Evolutionary conservation across 345 rosid genomes (phyloP).

Genomic region (Moricandia arvensis): DNA sequence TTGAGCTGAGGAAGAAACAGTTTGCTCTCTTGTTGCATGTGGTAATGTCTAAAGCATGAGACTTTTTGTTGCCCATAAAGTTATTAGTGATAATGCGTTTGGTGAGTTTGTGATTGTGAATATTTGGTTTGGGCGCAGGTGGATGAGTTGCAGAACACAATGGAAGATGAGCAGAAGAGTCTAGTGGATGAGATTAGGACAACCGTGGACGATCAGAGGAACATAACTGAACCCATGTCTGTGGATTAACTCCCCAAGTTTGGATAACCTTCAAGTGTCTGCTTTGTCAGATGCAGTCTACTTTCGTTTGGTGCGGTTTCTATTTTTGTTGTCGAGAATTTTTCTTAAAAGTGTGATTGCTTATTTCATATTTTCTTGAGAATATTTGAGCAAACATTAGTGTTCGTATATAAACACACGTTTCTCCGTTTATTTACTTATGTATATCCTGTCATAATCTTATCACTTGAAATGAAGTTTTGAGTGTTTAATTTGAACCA

Average conservation of each 20-base stretch:
- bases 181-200: slow-evolving; percentile 83
- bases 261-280: background rate
- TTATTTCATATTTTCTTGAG: slow-evolving; percentile 6
- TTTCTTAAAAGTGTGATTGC: slow-evolving; percentile 2
- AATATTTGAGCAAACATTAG: slow-evolving; percentile 9
- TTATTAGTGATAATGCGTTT: background rate
- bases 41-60: slow-evolving; percentile 48
- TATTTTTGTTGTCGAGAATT: slow-evolving; percentile 15
- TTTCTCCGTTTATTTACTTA: slow-evolving; percentile 18
- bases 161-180: slow-evolving; percentile 91
- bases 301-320: slow-evolving; percentile 23
- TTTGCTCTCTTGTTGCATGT: slow-evolving; percentile 83
- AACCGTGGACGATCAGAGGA: slow-evolving; percentile 54
- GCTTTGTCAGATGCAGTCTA: background rate
- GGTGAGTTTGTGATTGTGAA: slow-evolving; percentile 18
- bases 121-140: slow-evolving; percentile 47
- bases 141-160: slow-evolving; percentile 86
- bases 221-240: slow-evolving; percentile 44
- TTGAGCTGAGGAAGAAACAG: slow-evolving; percentile 94
- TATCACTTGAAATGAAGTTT: slow-evolving; percentile 13
- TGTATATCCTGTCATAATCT: slow-evolving; percentile 27
- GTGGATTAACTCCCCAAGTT: slow-evolving; percentile 29
- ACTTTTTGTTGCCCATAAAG: background rate
- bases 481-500: slow-evolving; percentile 30
- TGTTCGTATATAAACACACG: slow-evolving; percentile 29